Base-by-base conservation (phyloP, 2,329 filamentous ascomycete genomes). In the Hypoxylon sp. region DNA sequence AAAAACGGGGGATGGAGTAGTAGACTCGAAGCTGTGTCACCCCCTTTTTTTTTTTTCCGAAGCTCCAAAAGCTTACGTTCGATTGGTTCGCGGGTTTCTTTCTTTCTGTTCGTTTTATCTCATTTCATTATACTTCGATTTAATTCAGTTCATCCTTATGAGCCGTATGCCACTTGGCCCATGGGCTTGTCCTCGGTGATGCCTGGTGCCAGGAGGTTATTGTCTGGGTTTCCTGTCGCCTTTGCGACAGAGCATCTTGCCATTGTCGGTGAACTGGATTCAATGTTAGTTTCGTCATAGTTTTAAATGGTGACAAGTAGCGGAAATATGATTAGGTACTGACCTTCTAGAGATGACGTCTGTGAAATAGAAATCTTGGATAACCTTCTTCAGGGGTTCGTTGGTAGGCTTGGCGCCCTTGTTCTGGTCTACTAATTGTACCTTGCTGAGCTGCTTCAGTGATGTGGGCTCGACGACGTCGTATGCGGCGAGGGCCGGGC, bases 301-400 rank as follows among this genome's bases (percentile, higher is more conserved):
- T n/a, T n/a, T n/a, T n/a, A n/a, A 56, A 8, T 4, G 37, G 25
- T 4, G 4, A 21, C 6, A 56, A 32, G 68, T 57, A 63, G 48
- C 51, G 51, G 59, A 32, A 30, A 20, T 9, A 51, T 44, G 40
- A 23, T 21, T 44, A 17, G 31, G 11, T 47, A 78, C 85, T 73
- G 78, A 94, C 91, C 91, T 97, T 82, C 94, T 87, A 27, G 92
- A 96, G 73, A 99, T 97, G 51, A 88, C 86, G 75, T 99, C 93
- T 72, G 94, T 99, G 75, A 97, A 96, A 78, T 92, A 99, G 74
- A 99, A 99, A 79, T 99, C 90, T 67, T 96, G 87, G 64, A 99
- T 90, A 49, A 89, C 85, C 75, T 89, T 90, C 79, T 86, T 90
- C 67, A 99, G 80, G 20, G 89, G 84, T 64, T 80, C 75, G n/a